Conservation (phyloP, 2,329 filamentous ascomycete species). For the Coniochaeta sp. region DNA sequence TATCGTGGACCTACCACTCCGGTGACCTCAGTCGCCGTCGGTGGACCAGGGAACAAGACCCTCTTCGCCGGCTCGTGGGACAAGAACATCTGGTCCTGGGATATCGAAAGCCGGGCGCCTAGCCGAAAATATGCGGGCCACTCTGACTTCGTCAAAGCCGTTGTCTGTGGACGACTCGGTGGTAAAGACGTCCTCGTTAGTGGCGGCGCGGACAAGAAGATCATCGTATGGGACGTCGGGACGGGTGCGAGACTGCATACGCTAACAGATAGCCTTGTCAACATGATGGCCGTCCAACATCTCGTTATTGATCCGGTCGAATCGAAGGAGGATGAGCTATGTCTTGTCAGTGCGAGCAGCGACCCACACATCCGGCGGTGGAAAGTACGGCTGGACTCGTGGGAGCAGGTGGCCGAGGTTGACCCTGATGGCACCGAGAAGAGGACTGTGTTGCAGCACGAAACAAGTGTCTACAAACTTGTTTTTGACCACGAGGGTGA, state of each 20-base stretch:
- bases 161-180: constrained; percentile 55
- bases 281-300: constrained; percentile 72
- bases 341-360: constrained; percentile 73
- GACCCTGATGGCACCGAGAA: constrained; percentile 32
- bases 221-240: constrained; percentile 73
- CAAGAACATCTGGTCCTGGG: constrained; percentile 84
- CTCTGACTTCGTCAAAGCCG: constrained; percentile 82
- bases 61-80: constrained; percentile 93
- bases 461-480: constrained; percentile 82
- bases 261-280: constrained; percentile 63
- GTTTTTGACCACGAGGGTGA: constrained; percentile 57
- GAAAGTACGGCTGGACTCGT: constrained; percentile 47
- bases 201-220: constrained; percentile 70
- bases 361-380: constrained; percentile 75
- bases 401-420: constrained; percentile 46
- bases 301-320: constrained; percentile 66
- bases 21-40: constrained; percentile 67
- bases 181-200: constrained; percentile 61
- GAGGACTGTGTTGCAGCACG: constrained; percentile 65
- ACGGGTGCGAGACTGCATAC: constrained; percentile 64
- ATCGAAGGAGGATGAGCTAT: constrained; percentile 38
- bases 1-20: constrained; percentile 75
- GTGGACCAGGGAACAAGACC: constrained; percentile 44
- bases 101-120: constrained; percentile 46
- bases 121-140: constrained; percentile 66